Evolutionary conservation across 768 basidiomycete species (phyloP), one percentile per base, ranked within the genome.

Genomic region (Cyclocybe cylindracea): DNA sequence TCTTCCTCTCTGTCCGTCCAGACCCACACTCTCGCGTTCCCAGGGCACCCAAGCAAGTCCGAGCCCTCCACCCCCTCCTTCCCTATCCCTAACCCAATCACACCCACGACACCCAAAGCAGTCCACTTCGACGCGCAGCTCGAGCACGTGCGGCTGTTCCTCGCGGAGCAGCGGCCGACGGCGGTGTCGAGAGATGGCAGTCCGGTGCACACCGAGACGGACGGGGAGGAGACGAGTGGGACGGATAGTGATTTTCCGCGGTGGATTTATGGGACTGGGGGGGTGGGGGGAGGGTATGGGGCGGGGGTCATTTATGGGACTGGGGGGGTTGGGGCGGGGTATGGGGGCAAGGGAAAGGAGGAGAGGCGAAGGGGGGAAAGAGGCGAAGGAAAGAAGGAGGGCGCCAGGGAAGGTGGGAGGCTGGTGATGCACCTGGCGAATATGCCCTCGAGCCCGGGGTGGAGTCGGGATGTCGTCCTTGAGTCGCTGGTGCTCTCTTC

Each of bases 91-190:
- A n/a, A n/a, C n/a, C n/a, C n/a, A n/a, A n/a, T n/a, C 0, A 85
- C 80, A 39, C 95, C 95, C 0, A 85, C 80, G 36, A 72, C n/a
- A n/a, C n/a, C 82, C 56, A 95, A 97, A 67, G 86, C 84, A 19
- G 96, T 99, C 7, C 93, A 97, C 63, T 99, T 99, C 55, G 91
- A 96, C 70, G 67, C 86, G 5, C 84, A 94, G 64, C 82, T 98
- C 47, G 96, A 97, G 68, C 91, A 93, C 50, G 91, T 98, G 55
- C 95, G 95, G 70, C 80, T 95, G 42, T 98, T 98, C 76, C 76
- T 95, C 50, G 87, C 95, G 10, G 91, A 94, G 70, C 96, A 98
- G 70, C 94, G 94, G 65, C 96, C 96, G 5, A 78, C 91, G 7
- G 94, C 95, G 1, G 96, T 99, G 13, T 91, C 88, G 10, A 83